Percentiles rank a stretch among this genome's conserved stretches.
phyloP scores from a whole-genome alignment of 1,139 yeast species.

The Yamadazyma siamensis region DNA sequence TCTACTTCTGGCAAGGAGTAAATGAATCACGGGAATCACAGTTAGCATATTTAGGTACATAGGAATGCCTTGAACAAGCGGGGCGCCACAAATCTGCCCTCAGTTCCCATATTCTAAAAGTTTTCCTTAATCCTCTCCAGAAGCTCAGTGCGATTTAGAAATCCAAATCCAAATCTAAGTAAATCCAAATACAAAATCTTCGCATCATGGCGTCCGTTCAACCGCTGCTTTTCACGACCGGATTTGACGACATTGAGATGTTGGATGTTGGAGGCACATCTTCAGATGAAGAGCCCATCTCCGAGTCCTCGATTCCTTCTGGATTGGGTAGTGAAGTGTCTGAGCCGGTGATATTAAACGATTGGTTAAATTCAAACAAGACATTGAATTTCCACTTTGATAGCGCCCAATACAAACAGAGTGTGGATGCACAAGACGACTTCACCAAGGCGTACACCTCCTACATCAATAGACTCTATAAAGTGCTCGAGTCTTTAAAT shows the following conservation, averaged over 20 bases:
- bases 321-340: constrained; percentile 9
- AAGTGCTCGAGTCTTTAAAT: constrained; percentile 29
- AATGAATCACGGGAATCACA: no score
- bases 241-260: constrained; percentile 45
- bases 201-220: no score
- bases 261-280: constrained; percentile 40
- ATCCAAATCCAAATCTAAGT: no score
- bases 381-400: constrained; percentile 32
- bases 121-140: no score
- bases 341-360: constrained; percentile 25
- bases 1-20: no score
- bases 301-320: constrained; percentile 19
- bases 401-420: constrained; percentile 21
- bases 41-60: no score
- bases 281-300: constrained; percentile 31
- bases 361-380: constrained; percentile 33
- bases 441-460: constrained; percentile 20
- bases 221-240: constrained; percentile 5
- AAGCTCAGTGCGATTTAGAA: no score
- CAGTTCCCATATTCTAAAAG: no score
- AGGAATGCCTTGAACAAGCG: no score
- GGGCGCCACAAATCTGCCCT: no score
- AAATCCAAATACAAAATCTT: no score
- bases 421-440: constrained; percentile 17
- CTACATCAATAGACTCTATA: constrained; percentile 33